These are phyloP conservation scores for Papilionanthe hybrid DNA, from an alignment of 116 monocot genomes.

Conservation along the genomic window DNA sequence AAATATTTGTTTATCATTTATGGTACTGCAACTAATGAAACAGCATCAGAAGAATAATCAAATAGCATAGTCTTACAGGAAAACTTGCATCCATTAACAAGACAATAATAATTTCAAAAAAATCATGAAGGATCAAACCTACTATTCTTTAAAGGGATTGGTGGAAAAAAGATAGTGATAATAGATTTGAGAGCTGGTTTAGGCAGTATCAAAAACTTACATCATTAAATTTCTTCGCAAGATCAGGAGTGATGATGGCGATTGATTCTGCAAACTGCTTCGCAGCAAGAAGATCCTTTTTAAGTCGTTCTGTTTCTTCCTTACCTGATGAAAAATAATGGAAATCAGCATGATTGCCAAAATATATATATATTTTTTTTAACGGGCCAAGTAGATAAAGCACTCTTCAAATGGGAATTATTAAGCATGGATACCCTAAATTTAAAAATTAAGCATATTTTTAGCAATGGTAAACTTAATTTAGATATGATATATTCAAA, in stretches of 20 bases:
- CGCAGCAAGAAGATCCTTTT: slow-evolving; percentile 54
- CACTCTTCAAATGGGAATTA: background rate
- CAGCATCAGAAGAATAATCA: background rate
- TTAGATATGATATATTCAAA: background rate
- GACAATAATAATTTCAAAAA: background rate
- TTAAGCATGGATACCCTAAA: too few species aligned
- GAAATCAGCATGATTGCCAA: background rate
- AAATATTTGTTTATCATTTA: too few species aligned
- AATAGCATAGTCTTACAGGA: background rate
- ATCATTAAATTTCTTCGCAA: slow-evolving; percentile 59
- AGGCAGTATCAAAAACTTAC: slow-evolving; percentile 10
- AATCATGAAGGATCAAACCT: background rate
- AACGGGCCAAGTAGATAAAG: background rate
- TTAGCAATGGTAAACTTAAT: background rate
- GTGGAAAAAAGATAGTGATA: background rate
- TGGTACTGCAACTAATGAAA: background rate
- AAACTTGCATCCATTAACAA: background rate
- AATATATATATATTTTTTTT: background rate
- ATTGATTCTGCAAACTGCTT: slow-evolving; percentile 79
- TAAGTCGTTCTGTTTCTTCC: slow-evolving; percentile 49
- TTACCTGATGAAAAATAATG: slow-evolving; percentile 36
- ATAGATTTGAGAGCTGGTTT: background rate
- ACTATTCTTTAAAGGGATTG: background rate
- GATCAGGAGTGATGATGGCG: slow-evolving; percentile 63
- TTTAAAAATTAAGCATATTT: background rate